A percentile compares a stretch with the other conserved stretches of the same genome.
Conservation (phyloP, 2,329 filamentous ascomycete genomes). For the Beauveria bassiana region DNA sequence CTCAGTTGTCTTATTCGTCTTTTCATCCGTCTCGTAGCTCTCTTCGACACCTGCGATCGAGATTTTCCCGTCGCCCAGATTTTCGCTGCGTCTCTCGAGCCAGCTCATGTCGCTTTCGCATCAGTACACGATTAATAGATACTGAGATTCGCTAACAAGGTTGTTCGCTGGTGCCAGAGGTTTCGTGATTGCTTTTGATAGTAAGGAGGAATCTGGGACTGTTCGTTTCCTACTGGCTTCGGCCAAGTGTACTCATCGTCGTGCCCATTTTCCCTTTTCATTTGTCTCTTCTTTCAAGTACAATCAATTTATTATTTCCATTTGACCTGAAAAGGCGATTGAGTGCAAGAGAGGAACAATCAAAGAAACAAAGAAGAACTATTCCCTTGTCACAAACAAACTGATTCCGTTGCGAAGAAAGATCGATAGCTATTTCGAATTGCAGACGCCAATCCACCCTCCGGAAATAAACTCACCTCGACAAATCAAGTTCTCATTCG, state of each 20-base stretch:
- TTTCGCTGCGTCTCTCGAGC: neutral
- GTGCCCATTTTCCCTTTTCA: slow-evolving; percentile 26
- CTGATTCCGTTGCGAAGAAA: slow-evolving; percentile 2
- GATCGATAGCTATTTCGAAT: neutral
- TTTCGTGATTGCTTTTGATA: slow-evolving; percentile 12
- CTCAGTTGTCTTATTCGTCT: neutral
- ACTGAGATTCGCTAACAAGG: slow-evolving; percentile 9
- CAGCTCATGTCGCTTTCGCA: neutral
- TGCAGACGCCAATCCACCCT: neutral
- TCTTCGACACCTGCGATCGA: neutral
- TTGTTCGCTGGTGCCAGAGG: slow-evolving; percentile 4
- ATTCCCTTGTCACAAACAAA: slow-evolving; percentile 3
- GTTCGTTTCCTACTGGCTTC: slow-evolving; percentile 27
- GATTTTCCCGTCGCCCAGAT: neutral
- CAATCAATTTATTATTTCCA: slow-evolving; percentile 47
- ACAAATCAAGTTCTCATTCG: neutral
- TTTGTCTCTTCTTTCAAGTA: slow-evolving; percentile 30
- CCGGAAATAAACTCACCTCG: neutral
- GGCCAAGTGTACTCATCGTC: slow-evolving; percentile 33
- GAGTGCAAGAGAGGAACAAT: slow-evolving; percentile 26
- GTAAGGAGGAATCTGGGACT: slow-evolving; percentile 26
- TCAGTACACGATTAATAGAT: slow-evolving; percentile 2
- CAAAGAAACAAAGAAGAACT: slow-evolving; percentile 25
- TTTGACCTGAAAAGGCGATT: slow-evolving; percentile 30
- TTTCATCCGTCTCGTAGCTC: neutral